Evolutionary conservation across 2,329 filamentous ascomycete genomes (phyloP).

Genomic region (Exserohilum turcica): DNA sequence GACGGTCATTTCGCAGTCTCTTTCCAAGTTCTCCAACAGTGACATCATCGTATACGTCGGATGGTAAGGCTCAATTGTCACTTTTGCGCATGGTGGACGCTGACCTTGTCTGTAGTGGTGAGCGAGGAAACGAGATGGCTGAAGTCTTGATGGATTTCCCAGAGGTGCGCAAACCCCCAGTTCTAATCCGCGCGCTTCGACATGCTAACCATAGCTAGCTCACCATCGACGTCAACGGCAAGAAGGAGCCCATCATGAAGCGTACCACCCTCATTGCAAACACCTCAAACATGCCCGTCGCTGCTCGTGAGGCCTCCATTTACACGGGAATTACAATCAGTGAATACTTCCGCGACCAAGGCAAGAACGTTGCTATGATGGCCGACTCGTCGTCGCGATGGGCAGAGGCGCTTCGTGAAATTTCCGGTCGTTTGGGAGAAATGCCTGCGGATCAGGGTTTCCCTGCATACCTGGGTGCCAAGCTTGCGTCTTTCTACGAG

Average conservation of each 20-base stretch:
- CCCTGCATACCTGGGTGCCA: slow-evolving; percentile 94
- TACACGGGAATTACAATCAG: slow-evolving; percentile 84
- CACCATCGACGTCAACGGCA: slow-evolving; percentile 89
- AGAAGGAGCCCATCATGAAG: slow-evolving; percentile 99
- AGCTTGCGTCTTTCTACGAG: slow-evolving; percentile 99
- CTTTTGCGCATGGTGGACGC: slow-evolving; percentile 50
- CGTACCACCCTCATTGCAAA: slow-evolving; percentile 98
- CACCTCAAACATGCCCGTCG: slow-evolving; percentile 99
- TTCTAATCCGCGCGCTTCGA: neutral
- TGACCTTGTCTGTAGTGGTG: slow-evolving; percentile 71
- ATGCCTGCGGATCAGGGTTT: slow-evolving; percentile 99
- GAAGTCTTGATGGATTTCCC: slow-evolving; percentile 99
- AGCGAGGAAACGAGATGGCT: slow-evolving; percentile 99
- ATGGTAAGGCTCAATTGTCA: slow-evolving; percentile 32
- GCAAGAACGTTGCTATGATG: slow-evolving; percentile 99
- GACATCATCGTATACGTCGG: slow-evolving; percentile 99
- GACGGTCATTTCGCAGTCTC: slow-evolving; percentile 97
- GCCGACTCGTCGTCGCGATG: slow-evolving; percentile 97
- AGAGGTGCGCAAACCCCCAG: slow-evolving; percentile 58
- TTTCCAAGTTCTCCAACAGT: slow-evolving; percentile 99
- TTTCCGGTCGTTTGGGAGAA: slow-evolving; percentile 97
- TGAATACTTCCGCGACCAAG: slow-evolving; percentile 97
- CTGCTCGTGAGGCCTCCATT: slow-evolving; percentile 96
- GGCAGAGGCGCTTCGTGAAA: slow-evolving; percentile 97
- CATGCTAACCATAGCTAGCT: slow-evolving; percentile 58